A percentile compares a stretch with the other conserved stretches of the same genome.
These are phyloP conservation scores for Phyllosticta citrichinensis DNA, from an alignment of 2,329 filamentous ascomycete species.

Conservation along the genomic window DNA sequence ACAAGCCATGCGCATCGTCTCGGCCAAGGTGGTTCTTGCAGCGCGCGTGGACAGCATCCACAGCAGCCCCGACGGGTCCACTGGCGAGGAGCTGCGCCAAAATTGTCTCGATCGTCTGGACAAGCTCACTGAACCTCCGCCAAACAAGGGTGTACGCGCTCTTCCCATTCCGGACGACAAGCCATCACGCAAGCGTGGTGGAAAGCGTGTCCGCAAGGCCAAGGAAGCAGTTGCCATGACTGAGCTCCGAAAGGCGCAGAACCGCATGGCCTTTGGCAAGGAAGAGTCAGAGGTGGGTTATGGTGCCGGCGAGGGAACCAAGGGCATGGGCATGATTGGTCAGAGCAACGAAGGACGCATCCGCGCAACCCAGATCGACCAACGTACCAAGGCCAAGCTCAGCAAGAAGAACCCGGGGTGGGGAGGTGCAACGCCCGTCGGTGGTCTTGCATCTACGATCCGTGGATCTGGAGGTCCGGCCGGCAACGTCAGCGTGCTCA, in stretches of 20 bases:
- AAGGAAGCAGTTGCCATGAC: conserved; percentile 98
- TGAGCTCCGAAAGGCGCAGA: conserved; percentile 89
- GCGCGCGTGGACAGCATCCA: conserved; percentile 83
- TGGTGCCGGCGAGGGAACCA: conserved; percentile 72
- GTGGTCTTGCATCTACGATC: conserved; percentile 52
- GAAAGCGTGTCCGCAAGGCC: conserved; percentile 78
- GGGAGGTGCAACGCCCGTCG: conserved; percentile 53
- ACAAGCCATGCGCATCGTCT: conserved; percentile 90
- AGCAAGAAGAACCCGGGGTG: conserved; percentile 94
- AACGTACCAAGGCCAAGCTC: conserved; percentile 84
- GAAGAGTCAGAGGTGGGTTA: conserved; percentile 92
- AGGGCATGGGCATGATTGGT: conserved; percentile 92
- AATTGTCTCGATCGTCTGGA: conserved; percentile 79
- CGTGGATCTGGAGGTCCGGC: conserved; percentile 62
- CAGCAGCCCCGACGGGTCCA: conserved; percentile 68
- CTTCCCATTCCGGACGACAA: conserved; percentile 93
- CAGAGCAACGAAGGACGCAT: conserved; percentile 81
- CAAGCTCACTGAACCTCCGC: conserved; percentile 83
- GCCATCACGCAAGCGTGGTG: conserved; percentile 83
- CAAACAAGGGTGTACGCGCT: conserved; percentile 78
- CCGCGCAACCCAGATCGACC: conserved; percentile 79
- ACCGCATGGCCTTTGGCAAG: conserved; percentile 89
- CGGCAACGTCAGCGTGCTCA: conserved; percentile 57
- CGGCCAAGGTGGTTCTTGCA: conserved; percentile 87
- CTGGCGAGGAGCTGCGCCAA: conserved; percentile 70